Evolutionary conservation across 2,329 filamentous ascomycete species (phyloP), one percentile per base, ranked within the genome.

Genomic region (Fusarium foetens): DNA sequence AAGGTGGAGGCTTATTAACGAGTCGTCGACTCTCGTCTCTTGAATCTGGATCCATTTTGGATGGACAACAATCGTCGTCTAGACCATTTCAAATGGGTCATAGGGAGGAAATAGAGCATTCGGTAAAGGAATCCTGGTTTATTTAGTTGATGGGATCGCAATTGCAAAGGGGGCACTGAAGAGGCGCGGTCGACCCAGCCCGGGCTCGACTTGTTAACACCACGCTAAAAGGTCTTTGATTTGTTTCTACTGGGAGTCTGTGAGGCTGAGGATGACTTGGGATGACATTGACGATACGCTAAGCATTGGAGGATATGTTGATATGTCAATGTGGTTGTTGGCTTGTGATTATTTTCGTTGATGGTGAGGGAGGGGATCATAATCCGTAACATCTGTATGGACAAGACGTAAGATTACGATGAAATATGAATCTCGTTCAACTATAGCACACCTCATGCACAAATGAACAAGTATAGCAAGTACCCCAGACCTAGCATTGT

Each of bases 401-500:
- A 31, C 29, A 48, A 54, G 42, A 62, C 33, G 16, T 39, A 31
- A 64, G 49, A 64, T 62, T 45, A 35, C 39, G 21, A 48, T 39
- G 52, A 65, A 62, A 55, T 54, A 49, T 39, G 51, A 46, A 36
- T 45, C 60, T 29, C 38, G 46, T 60, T 29, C 36, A 25, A 31
- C 43, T 25, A 62, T 23, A 59, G 53, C 39, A 35, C 59, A 29
- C 8, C 33, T 53, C 23, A 66, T 66, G 45, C 61, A 68, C 46
- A 58, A 68, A 59, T 53, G 54, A 68, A 25, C 39, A 53, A 52
- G 64, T 42, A 75, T 73, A 70, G 21, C 39, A 53, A 52, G 64
- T 42, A 75, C 75, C 75, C 75, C 71, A 70, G 74, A 76, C 71
- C 66, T 35, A 61, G 48, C 38, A 58, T 41, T 58, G 72, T 72